A percentile compares a stretch with the other conserved stretches of the same genome.
Evolutionary conservation across 2,329 filamentous ascomycete genomes (phyloP).

Genomic region (Ceratocystis destructans): DNA sequence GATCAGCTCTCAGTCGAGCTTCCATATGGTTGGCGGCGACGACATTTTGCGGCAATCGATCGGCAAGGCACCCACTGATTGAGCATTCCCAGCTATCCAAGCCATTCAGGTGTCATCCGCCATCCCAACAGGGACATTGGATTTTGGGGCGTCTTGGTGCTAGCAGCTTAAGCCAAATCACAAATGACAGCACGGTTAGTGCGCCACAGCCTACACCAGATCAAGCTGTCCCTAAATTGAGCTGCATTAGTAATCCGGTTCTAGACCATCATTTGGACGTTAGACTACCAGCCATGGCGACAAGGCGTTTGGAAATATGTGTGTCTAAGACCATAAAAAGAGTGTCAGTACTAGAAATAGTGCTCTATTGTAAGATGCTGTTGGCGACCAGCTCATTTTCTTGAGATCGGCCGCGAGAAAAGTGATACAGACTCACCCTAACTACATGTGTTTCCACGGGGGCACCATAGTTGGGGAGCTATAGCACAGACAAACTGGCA

Average conservation of each 20-base stretch:
- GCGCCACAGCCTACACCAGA: conserved; percentile 53
- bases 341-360: conserved; percentile 33
- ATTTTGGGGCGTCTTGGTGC: conserved; percentile 27
- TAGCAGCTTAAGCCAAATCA: conserved; percentile 25
- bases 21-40: conserved; percentile 40
- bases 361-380: conserved; percentile 27
- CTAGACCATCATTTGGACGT: conserved; percentile 47
- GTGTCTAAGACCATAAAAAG: conserved; percentile 35
- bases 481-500: conserved; percentile 39
- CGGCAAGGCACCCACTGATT: conserved; percentile 49
- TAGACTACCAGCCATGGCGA: conserved; percentile 30
- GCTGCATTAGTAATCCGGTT: conserved; percentile 46
- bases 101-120: conserved; percentile 40
- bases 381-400: background rate
- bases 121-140: conserved; percentile 49
- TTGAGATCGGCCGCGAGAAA: no score
- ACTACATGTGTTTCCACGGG: conserved; percentile 14
- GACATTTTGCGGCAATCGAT: conserved; percentile 44
- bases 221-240: conserved; percentile 46
- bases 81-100: conserved; percentile 39
- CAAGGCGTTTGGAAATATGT: conserved; percentile 28
- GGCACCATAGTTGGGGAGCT: conserved; percentile 26
- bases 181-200: conserved; percentile 43
- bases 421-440: no score
- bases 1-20: conserved; percentile 40